Percentiles rank a stretch among this genome's conserved stretches.
phyloP scores from a whole-genome alignment of 2,329 filamentous ascomycete genomes.

The Beauveria caledonica region DNA sequence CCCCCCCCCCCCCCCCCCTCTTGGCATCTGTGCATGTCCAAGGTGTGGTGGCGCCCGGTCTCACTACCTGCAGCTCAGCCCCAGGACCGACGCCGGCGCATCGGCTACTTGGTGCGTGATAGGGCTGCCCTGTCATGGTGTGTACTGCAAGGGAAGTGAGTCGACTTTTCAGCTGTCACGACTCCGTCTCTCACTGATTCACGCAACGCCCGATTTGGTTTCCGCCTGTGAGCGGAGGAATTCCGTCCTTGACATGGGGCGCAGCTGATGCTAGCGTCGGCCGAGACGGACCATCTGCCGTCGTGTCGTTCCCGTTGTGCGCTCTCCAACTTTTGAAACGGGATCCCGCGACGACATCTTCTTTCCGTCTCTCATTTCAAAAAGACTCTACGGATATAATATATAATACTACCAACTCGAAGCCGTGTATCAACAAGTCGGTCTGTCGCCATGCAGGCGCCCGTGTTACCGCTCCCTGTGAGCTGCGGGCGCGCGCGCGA shows the following conservation, averaged over 20 bases:
- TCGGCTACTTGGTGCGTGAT: background rate
- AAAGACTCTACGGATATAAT: no score
- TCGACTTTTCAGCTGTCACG: background rate
- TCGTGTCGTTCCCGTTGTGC: no score
- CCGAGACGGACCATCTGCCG: background rate
- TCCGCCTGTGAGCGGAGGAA: background rate
- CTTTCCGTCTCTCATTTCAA: background rate
- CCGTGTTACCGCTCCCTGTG: background rate
- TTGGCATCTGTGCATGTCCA: no score
- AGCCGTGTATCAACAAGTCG: background rate
- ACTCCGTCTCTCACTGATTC: background rate
- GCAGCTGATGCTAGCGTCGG: conserved; percentile 1
- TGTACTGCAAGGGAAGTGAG: background rate
- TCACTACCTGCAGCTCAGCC: conserved; percentile 5
- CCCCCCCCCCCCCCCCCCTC: background rate
- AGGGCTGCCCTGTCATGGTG: background rate
- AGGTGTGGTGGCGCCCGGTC: background rate
- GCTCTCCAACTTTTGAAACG: no score
- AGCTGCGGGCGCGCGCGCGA: background rate
- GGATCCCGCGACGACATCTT: background rate
- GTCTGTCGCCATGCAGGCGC: conserved; percentile 6
- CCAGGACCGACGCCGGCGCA: conserved; percentile 9
- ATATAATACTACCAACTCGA: background rate
- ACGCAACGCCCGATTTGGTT: background rate
- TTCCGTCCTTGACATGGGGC: background rate